Evolutionary conservation across 176 grass and related monocot species (phyloP), one percentile per base, ranked within the genome.

Genomic region (Phoenix roebelenii): DNA sequence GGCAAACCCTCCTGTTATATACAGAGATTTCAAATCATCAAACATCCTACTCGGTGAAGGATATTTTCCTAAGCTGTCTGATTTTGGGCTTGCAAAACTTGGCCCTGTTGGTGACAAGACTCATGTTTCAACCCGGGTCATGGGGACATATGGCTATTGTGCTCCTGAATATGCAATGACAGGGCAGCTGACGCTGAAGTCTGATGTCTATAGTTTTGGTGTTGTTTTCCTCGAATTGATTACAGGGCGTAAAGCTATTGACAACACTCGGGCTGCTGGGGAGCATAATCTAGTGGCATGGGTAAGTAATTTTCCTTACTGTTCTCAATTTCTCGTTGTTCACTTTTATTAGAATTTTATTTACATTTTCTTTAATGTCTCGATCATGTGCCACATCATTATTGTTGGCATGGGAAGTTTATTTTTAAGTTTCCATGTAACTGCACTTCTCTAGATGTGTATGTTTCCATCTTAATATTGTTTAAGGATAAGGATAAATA

Each of bases 101-200:
- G 89, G 89, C 53, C 89, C 89, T 5, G 89, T 95, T 73, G 89
- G 89, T 74, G 89, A 95, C 63, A 88, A 95, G 63, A 95, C 89
- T 23, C 89, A 95, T 60, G 89, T 95, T 57, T 95, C 89, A 56
- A 95, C 89, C 54, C 84, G 89, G 22, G 85, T 95, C 17, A 95
- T 95, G 89, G 89, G 89, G 52, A 95, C 89, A 16, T 88, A 88
- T 52, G 89, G 89, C 4, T 95, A 95, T 72, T 95, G 89, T 76
- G 89, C 89, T 10, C 89, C 89, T 61, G 89, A 95, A 63, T 95
- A 95, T 85, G 89, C 89, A 44, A 88, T 95, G 89, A 95, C 89
- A 16, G 89, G 89, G 32, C 85, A 95, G 68, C 78, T 95, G 52
- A 95, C 89, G 9, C 78, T 88, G 20, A 95, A 95, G 75, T 85